These are phyloP conservation scores for Trypanosoma rangeli DNA, from an alignment of 208 protist species.

Conservation along the genomic window DNA sequence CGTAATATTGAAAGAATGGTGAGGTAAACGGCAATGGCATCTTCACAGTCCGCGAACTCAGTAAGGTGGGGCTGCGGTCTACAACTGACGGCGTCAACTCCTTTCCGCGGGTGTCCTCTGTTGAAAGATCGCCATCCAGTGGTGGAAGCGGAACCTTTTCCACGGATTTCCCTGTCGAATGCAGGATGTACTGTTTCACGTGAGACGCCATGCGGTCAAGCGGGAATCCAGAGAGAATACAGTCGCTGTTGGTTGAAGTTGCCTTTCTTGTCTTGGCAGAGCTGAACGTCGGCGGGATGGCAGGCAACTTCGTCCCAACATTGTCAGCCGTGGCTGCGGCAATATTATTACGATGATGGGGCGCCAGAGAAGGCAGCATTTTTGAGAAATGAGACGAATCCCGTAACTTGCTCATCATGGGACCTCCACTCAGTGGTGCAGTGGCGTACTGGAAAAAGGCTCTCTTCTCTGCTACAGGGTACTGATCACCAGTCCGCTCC, in stretches of 20 bases:
- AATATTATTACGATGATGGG: not conserved
- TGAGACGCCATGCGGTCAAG: not conserved
- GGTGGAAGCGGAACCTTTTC: constrained; percentile 12
- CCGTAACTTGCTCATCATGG: not conserved
- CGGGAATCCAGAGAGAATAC: constrained; percentile 17
- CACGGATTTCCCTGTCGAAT: not conserved
- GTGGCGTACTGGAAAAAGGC: not conserved
- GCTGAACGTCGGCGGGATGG: not conserved
- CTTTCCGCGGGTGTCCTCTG: not conserved
- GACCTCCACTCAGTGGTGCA: not conserved
- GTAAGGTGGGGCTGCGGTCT: not conserved
- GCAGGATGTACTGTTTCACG: constrained; percentile 24
- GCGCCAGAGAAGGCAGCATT: not conserved
- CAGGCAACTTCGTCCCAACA: not conserved
- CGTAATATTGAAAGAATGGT: constrained; percentile 60
- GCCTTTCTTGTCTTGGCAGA: not conserved
- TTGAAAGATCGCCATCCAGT: not conserved
- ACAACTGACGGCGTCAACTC: not conserved
- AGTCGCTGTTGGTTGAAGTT: not conserved
- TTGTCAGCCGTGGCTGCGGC: not conserved
- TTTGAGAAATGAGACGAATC: not conserved
- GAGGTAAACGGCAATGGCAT: constrained; percentile 37
- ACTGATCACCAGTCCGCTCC: not conserved
- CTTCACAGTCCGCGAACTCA: not conserved
- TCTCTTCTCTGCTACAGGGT: not conserved